Evolutionary conservation across 108 stramenopile species (phyloP), one percentile per base, ranked within the genome.

Genomic region (Nitzschia sp.): DNA sequence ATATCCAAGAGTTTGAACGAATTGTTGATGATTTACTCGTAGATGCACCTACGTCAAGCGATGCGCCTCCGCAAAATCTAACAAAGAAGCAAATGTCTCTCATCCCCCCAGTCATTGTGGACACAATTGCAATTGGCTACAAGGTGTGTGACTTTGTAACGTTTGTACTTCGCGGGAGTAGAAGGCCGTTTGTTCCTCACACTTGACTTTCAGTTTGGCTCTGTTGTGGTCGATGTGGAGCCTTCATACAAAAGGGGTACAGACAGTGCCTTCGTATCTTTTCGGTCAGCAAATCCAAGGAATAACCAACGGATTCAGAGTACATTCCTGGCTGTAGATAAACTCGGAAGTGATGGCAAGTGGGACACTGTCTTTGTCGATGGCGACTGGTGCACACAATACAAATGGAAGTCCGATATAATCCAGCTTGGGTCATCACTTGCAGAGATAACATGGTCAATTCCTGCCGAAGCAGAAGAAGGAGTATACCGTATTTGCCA

Each of bases 231-330:
- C 9, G 80, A 83, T 17, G 53, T 50, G 44, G 41, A 78, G 63
- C 57, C 73, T 40, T 63, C 48, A 40, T 72, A 69, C 10, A 0
- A 21, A 10, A 80, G 41, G 7, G 73, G 73, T 6, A 48, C 14
- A 48, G 62, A 73, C 22, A 56, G 43, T 38, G 75, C 73, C 29
- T 48, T 53, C 8, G 85, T 72, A 2, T 70, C 65, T 12, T 83
- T 86, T 57, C 72, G 75, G 34, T 70, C 71, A 41, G 81, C 82
- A 44, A 86, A 83, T 57, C 82, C 85, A 11, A 66, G 82, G 39
- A 83, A 86, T 63, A 83, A 86, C 66, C 80, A 76, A 58, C 55
- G 73, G 29, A 60, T 81, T 22, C 69, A 72, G 25, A 82, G 69
- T 22, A 66, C 85, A 21, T 86, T 77, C 52, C 34, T 81, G 12